These are phyloP conservation scores for Peterozyma xylosa DNA, from an alignment of 805 yeast species.

Conservation along the genomic window DNA sequence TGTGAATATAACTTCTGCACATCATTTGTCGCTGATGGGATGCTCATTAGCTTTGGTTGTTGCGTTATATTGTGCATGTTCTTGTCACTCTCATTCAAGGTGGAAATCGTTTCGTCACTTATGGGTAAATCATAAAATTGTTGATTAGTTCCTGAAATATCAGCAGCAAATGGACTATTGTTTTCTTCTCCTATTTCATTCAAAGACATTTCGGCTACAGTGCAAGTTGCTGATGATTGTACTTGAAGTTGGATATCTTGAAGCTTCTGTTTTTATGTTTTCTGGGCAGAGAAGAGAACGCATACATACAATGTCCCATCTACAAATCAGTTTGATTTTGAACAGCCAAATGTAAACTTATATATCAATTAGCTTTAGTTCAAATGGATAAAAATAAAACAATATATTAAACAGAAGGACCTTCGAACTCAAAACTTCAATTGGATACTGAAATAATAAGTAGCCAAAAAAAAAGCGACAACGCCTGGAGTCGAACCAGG, in stretches of 20 bases:
- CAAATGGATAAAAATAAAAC: too few species aligned
- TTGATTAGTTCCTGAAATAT: conserved; percentile 1
- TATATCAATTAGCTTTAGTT: too few species aligned
- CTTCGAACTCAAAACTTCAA: too few species aligned
- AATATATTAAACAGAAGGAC: too few species aligned
- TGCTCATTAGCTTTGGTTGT: background rate
- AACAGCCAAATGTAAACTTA: too few species aligned
- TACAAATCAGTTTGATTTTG: too few species aligned
- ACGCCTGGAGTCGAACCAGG: conserved; percentile 14
- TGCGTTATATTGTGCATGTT: background rate
- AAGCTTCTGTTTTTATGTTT: too few species aligned
- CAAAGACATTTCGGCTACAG: background rate
- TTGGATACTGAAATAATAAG: too few species aligned
- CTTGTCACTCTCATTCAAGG: background rate
- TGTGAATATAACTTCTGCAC: conserved; percentile 3
- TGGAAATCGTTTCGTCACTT: conserved; percentile 1
- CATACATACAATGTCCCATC: too few species aligned
- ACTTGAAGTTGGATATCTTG: too few species aligned
- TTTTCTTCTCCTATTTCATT: conserved; percentile 5
- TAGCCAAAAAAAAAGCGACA: conserved; percentile 8
- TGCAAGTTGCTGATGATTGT: background rate
- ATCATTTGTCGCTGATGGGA: background rate
- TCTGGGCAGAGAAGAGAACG: too few species aligned
- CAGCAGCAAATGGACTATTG: conserved; percentile 2
- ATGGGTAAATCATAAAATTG: conserved; percentile 4